Base-by-base conservation (phyloP, 371 early-diverging fungal genomes). In the Mortierella sp. region DNA sequence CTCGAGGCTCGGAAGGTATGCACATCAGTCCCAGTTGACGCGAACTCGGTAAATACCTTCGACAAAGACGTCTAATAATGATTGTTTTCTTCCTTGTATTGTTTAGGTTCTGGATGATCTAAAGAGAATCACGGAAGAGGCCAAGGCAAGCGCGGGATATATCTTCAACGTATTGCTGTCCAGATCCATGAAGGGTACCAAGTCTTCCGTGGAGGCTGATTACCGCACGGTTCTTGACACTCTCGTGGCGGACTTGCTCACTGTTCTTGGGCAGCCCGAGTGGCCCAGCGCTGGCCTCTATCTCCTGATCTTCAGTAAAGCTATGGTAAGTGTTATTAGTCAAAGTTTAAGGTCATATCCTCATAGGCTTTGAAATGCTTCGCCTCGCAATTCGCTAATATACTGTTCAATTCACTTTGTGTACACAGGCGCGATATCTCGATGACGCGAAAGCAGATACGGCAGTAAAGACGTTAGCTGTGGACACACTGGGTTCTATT, bases 201-300 rank as follows among this genome's bases (percentile, higher is more conserved):
- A 87, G 72, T 80, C 87, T 2, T 82, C 91, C 0, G 89, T 88
- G n/a, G 94, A 96, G 26, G 87, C 90, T 1, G 97, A 97, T 54
- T 98, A 96, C 83, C 89, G 94, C n/a, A 78, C 79, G 0, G 87
- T 96, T 21, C 81, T 98, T 26, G 94, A 95, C 28, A 86, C 88
- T 53, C 89, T 97, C 46, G 77, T 97, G 46, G 88, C 93, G 26
- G 98, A 98, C 86, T 83, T 95, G 0, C 82, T 97, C 69, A 78
- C 87, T 5, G 92, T 96, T 0, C 86, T 97, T 26, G 92, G 93
- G 26, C 93, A 94, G n/a, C 96, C 97, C 9, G 98, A 97, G 59
- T 98, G 97, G 97, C 98, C 98, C 0, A 94, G 91, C 0, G 96
- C 98, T 0, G 96, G 96, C 69, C 81, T 95, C 10, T 88, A 94